phyloP scores from a whole-genome alignment of 2,329 filamentous ascomycete species.

The Exophiala dermatitidis region DNA sequence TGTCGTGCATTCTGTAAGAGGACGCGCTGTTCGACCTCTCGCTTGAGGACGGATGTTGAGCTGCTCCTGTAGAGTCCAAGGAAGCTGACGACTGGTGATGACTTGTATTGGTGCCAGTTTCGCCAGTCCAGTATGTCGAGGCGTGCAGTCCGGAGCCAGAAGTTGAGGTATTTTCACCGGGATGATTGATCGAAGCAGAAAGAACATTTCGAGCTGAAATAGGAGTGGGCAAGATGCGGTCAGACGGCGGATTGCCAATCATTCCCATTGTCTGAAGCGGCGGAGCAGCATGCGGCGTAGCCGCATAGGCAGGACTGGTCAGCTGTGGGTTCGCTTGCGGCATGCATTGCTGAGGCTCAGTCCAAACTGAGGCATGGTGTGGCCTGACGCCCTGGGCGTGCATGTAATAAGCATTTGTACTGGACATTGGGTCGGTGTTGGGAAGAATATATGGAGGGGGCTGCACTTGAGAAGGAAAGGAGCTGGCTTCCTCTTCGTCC shows the following conservation, averaged over 20 bases:
- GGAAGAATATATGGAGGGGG: slow-evolving; percentile 34
- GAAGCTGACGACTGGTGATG: slow-evolving; percentile 2
- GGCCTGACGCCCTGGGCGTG: slow-evolving; percentile 13
- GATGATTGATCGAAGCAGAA: slow-evolving; percentile 1
- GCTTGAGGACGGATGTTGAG: slow-evolving; percentile 16
- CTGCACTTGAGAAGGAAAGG: slow-evolving; percentile 30
- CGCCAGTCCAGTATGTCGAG: slow-evolving; percentile 8
- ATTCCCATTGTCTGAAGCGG: slow-evolving; percentile 8
- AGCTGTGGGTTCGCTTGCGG: slow-evolving; percentile 10
- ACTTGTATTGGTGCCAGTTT: slow-evolving; percentile 1
- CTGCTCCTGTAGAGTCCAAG: slow-evolving; percentile 8
- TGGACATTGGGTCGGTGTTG: slow-evolving; percentile 29
- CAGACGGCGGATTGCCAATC: slow-evolving; percentile 8
- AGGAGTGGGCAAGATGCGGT: slow-evolving; percentile 17
- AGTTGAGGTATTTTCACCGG: slow-evolving; percentile 5
- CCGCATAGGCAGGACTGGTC: slow-evolving; percentile 4
- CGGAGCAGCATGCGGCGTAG: slow-evolving; percentile 8
- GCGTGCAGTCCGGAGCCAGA: slow-evolving; percentile 4
- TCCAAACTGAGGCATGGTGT: slow-evolving; percentile 15
- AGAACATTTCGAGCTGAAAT: slow-evolving; percentile 9
- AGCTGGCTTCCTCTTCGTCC: slow-evolving; percentile 31
- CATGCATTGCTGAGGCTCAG: slow-evolving; percentile 15
- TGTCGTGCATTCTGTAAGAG: slow-evolving; percentile 27
- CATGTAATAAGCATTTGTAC: slow-evolving; percentile 16
- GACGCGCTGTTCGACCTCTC: slow-evolving; percentile 18